Conservation (phyloP, 441 rosid species). For the Populus trichocarpa region DNA sequence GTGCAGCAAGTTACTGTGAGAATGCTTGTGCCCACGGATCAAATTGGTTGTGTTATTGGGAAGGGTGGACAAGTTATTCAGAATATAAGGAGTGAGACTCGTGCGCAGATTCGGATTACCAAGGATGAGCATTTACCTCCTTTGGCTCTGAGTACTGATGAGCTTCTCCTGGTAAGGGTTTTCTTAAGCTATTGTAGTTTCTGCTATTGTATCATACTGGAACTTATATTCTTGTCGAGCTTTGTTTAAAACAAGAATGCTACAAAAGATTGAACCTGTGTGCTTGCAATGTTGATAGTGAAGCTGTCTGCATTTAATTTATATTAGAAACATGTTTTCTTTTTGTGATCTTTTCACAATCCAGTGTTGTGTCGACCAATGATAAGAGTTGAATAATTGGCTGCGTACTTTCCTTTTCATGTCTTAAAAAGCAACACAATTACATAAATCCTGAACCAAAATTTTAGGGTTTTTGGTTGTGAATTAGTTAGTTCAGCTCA, state of each 20-base stretch:
- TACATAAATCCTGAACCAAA: neutral
- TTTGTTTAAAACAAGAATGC: neutral
- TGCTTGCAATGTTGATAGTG: neutral
- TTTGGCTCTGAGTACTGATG: constrained; percentile 75
- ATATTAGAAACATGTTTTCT: neutral
- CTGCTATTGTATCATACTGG: neutral
- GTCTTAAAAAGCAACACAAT: neutral
- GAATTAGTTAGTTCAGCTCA: neutral
- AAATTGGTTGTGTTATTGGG: constrained; percentile 97
- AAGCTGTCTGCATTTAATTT: neutral
- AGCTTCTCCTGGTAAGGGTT: constrained; percentile 67
- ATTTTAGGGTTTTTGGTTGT: neutral
- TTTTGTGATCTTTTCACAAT: neutral
- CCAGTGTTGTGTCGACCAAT: neutral
- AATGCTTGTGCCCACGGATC: constrained; percentile 94
- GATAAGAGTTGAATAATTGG: neutral
- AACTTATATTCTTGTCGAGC: neutral
- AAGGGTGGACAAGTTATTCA: constrained; percentile 96
- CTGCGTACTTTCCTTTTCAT: neutral
- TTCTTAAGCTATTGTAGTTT: constrained; percentile 14
- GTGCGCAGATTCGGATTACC: constrained; percentile 88
- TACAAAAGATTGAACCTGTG: neutral
- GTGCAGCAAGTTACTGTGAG: constrained; percentile 58
- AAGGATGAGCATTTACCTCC: constrained; percentile 87
- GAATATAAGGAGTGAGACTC: constrained; percentile 78